These are phyloP conservation scores for Pseudocercospora fijiensis DNA, from an alignment of 2,329 filamentous ascomycete species.

Conservation along the genomic window DNA sequence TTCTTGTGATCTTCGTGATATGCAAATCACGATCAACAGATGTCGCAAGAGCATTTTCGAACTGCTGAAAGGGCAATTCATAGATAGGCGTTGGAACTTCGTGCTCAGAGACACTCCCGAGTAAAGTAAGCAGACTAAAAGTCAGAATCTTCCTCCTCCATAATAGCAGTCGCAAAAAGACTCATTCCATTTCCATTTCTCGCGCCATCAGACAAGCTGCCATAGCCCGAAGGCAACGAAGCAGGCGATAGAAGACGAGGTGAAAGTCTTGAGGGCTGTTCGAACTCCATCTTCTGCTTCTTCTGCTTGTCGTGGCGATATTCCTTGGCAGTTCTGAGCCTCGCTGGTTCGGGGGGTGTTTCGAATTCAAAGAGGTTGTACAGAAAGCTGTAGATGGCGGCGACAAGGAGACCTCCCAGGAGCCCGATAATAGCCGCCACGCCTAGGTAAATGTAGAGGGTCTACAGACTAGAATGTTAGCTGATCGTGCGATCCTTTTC, in stretches of 20 bases:
- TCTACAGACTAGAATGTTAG: slow-evolving; percentile 39
- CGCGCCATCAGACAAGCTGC: slow-evolving; percentile 33
- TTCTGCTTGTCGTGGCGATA: slow-evolving; percentile 37
- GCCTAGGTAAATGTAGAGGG: slow-evolving; percentile 59
- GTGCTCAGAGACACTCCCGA: too few relatives aligned
- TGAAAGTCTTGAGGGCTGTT: slow-evolving; percentile 19
- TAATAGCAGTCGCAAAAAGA: slow-evolving; percentile 65
- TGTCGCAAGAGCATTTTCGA: too few relatives aligned
- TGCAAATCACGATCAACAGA: too few relatives aligned
- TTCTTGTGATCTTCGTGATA: not conserved
- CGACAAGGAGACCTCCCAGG: slow-evolving; percentile 59
- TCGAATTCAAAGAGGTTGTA: slow-evolving; percentile 27
- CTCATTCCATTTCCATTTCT: slow-evolving; percentile 48
- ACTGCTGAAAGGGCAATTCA: too few relatives aligned
- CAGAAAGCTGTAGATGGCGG: slow-evolving; percentile 54
- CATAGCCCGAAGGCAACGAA: slow-evolving; percentile 22
- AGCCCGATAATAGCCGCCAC: slow-evolving; percentile 68
- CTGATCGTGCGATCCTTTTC: not conserved
- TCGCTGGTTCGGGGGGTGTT: slow-evolving; percentile 15
- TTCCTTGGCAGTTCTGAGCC: slow-evolving; percentile 33
- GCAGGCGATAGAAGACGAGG: slow-evolving; percentile 21
- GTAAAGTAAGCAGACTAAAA: slow-evolving; percentile 40
- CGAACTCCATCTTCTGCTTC: slow-evolving; percentile 17
- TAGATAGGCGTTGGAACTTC: too few relatives aligned
- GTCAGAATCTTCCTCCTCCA: slow-evolving; percentile 66